Conservation (phyloP, 345 rosid species). For the Brassica carinata region DNA sequence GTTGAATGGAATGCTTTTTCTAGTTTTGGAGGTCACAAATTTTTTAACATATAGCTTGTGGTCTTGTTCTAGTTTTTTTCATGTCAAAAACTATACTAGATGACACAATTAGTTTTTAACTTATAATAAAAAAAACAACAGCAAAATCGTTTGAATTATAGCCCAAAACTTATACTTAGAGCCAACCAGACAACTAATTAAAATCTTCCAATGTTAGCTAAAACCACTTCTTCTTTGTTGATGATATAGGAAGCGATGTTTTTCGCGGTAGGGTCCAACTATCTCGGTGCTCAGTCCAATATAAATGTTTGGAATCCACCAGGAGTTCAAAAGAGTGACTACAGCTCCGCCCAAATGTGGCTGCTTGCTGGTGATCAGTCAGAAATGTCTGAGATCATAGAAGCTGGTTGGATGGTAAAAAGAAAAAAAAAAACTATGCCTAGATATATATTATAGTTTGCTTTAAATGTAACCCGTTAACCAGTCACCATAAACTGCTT, state of each 20-base stretch:
- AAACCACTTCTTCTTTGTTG: not conserved
- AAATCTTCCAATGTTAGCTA: not conserved
- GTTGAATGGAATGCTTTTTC: not conserved
- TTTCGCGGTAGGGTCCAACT: slow-evolving; percentile 41
- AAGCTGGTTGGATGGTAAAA: slow-evolving; percentile 57
- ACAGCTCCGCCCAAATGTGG: slow-evolving; percentile 54
- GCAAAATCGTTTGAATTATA: no score
- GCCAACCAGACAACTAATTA: not conserved
- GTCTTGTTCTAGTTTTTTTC: not conserved
- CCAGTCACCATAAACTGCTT: not conserved
- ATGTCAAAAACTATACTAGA: no score
- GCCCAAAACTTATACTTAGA: not conserved
- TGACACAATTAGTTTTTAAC: not conserved
- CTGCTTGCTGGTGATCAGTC: slow-evolving; percentile 38
- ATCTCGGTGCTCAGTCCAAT: slow-evolving; percentile 45
- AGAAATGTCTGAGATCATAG: slow-evolving; percentile 41
- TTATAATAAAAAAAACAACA: no score
- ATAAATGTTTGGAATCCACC: slow-evolving; percentile 62
- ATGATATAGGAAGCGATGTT: slow-evolving; percentile 44
- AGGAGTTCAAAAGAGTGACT: slow-evolving; percentile 37
- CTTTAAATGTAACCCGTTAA: not conserved
- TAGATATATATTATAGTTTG: not conserved
- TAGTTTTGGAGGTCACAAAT: not conserved
- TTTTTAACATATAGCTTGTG: not conserved
- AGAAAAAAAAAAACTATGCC: not conserved